These are phyloP conservation scores for Tetrapisispora iriomotensis DNA, from an alignment of 805 yeast genomes.

Conservation along the genomic window DNA sequence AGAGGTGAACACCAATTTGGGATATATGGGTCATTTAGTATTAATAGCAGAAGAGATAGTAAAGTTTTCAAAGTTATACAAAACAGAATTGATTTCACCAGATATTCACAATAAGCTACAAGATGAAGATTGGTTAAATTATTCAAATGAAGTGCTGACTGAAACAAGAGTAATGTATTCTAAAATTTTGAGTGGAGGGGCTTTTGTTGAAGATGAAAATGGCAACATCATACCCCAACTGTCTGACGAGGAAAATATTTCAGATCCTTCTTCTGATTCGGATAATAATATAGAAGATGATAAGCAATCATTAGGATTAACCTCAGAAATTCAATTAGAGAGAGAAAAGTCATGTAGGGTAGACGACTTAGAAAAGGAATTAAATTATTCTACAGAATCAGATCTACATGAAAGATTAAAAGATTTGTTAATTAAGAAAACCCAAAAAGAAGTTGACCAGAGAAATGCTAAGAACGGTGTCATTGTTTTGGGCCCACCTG, in stretches of 20 bases:
- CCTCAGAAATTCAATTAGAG: not conserved
- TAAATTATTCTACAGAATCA: slow-evolving; percentile 18
- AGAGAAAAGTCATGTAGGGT: slow-evolving; percentile 10
- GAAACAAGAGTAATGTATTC: slow-evolving; percentile 28
- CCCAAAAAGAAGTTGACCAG: slow-evolving; percentile 21
- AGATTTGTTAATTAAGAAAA: slow-evolving; percentile 18
- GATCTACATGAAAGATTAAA: slow-evolving; percentile 25
- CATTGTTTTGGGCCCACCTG: slow-evolving; percentile 24
- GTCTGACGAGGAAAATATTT: slow-evolving; percentile 3
- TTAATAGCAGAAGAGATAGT: slow-evolving; percentile 91
- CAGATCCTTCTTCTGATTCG: not conserved
- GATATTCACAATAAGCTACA: slow-evolving; percentile 17
- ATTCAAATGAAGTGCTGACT: slow-evolving; percentile 23
- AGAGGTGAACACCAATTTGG: slow-evolving; percentile 56
- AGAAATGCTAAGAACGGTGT: slow-evolving; percentile 26
- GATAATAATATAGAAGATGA: not conserved
- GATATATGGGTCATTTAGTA: slow-evolving; percentile 92
- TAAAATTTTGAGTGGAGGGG: slow-evolving; percentile 27
- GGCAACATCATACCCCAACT: slow-evolving; percentile 18
- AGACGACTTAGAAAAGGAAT: slow-evolving; percentile 14
- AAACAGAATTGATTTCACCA: slow-evolving; percentile 25
- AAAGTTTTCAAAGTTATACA: slow-evolving; percentile 49
- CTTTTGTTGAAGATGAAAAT: slow-evolving; percentile 20
- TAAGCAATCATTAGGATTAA: not conserved
- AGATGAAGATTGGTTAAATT: slow-evolving; percentile 21